These are phyloP conservation scores for Cladorrhinum samala DNA, from an alignment of 495 filamentous ascomycete genomes.

Conservation along the genomic window DNA sequence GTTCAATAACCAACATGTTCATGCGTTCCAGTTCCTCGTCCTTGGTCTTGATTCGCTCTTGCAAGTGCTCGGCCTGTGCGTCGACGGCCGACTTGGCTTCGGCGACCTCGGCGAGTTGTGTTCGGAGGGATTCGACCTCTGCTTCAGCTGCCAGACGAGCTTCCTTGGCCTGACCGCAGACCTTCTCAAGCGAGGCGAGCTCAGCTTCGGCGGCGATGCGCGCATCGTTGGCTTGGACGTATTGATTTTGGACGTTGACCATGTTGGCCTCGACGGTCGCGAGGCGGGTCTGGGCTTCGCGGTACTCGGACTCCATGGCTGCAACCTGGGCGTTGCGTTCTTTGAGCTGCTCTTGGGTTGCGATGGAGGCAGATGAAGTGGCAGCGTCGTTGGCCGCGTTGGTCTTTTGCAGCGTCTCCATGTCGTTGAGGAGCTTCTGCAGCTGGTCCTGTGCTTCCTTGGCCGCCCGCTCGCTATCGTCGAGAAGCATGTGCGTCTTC, in stretches of 20 bases:
- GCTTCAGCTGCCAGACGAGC: conserved; percentile 23
- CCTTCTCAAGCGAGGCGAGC: conserved; percentile 19
- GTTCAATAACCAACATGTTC: conserved; percentile 74
- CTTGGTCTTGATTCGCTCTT: conserved; percentile 42
- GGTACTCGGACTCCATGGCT: conserved; percentile 39
- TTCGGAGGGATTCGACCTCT: conserved; percentile 21
- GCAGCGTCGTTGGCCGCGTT: conserved; percentile 27
- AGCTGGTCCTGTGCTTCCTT: conserved; percentile 39
- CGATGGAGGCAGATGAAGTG: conserved; percentile 31
- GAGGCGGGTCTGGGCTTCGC: conserved; percentile 38
- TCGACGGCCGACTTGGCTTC: conserved; percentile 20
- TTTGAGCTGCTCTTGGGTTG: conserved; percentile 43
- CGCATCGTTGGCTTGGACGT: conserved; percentile 9
- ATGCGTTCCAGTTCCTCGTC: conserved; percentile 65
- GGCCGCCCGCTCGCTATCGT: conserved; percentile 44
- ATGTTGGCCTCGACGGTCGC: conserved; percentile 17
- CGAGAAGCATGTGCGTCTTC: conserved; percentile 43
- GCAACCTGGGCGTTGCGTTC: conserved; percentile 43
- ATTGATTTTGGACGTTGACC: conserved; percentile 11
- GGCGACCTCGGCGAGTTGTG: not conserved
- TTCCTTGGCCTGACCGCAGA: conserved; percentile 6
- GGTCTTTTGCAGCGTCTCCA: conserved; percentile 40
- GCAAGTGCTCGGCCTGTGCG: conserved; percentile 19
- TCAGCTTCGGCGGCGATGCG: conserved; percentile 24
- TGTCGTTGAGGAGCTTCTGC: conserved; percentile 46